A percentile compares a stretch with the other conserved stretches of the same genome.
These are phyloP conservation scores for Boletellus dicymbophilus DNA, from an alignment of 1,284 basidiomycete genomes.

Conservation along the genomic window DNA sequence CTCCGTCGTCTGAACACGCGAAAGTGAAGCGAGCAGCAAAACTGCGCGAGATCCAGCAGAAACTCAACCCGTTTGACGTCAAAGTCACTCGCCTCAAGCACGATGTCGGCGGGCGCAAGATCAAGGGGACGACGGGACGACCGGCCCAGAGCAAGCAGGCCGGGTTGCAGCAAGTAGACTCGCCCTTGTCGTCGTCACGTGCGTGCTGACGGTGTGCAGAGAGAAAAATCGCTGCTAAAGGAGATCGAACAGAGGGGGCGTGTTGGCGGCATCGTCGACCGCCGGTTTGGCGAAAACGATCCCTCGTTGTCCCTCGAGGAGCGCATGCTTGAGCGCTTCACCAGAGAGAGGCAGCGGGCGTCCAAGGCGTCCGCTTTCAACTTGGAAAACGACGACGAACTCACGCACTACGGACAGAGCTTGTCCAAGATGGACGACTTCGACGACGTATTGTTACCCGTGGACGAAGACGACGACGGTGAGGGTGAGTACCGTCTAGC, in stretches of 20 bases:
- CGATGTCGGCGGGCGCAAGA: conserved; percentile 85
- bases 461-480: conserved; percentile 74
- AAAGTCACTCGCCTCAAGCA: conserved; percentile 92
- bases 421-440: conserved; percentile 87
- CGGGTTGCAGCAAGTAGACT: conserved; percentile 81
- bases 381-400: conserved; percentile 86
- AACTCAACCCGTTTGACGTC: conserved; percentile 93
- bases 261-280: conserved; percentile 89
- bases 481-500: conserved; percentile 22
- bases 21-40: conserved; percentile 79
- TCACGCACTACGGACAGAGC: conserved; percentile 94
- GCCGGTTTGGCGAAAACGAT: conserved; percentile 96
- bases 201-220: conserved; percentile 43
- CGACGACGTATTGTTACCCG: conserved; percentile 72
- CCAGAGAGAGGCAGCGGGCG: conserved; percentile 80
- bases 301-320: conserved; percentile 91
- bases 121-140: conserved; percentile 82
- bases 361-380: conserved; percentile 88
- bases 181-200: conserved; percentile 28
- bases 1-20: conserved; percentile 65
- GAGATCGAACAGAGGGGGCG: conserved; percentile 81
- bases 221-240: conserved; percentile 86
- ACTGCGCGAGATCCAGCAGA: conserved; percentile 82
- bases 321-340: conserved; percentile 97
- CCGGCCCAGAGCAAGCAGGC: conserved; percentile 87